These are phyloP conservation scores for Purpureocillium takamizusanense DNA, from an alignment of 2,329 filamentous ascomycete genomes.

Conservation along the genomic window DNA sequence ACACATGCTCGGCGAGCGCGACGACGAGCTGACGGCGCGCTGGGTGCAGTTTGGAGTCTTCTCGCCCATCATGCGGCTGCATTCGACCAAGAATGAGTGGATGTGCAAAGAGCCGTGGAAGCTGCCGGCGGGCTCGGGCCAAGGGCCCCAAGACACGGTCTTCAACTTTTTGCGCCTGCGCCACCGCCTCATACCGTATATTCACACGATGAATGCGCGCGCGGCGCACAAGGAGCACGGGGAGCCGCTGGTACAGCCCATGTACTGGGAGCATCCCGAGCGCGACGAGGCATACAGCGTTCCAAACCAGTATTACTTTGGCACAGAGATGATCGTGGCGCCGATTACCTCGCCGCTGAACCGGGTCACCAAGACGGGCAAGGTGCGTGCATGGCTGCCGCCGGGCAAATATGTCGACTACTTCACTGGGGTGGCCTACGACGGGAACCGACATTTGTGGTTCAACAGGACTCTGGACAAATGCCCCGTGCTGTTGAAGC, in stretches of 20 bases:
- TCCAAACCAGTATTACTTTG: constrained; percentile 52
- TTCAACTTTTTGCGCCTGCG: constrained; percentile 41
- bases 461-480: constrained; percentile 39
- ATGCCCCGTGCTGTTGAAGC: constrained; percentile 43
- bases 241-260: constrained; percentile 47
- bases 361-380: constrained; percentile 33
- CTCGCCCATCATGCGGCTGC: constrained; percentile 51
- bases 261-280: constrained; percentile 53
- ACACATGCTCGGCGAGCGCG: constrained; percentile 44
- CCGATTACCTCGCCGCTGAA: constrained; percentile 46
- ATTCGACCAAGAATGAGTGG: constrained; percentile 49
- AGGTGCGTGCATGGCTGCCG: constrained; percentile 48
- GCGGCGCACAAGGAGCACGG: constrained; percentile 30
- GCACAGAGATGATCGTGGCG: constrained; percentile 43
- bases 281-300: constrained; percentile 43
- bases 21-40: constrained; percentile 48
- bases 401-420: constrained; percentile 46
- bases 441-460: constrained; percentile 41
- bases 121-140: constrained; percentile 24
- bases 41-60: constrained; percentile 56
- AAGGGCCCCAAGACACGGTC: constrained; percentile 36
- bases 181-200: constrained; percentile 50
- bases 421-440: constrained; percentile 48
- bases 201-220: constrained; percentile 47
- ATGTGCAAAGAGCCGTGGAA: constrained; percentile 55